phyloP scores from a whole-genome alignment of 441 rosid species.

The Hura crepitans region DNA sequence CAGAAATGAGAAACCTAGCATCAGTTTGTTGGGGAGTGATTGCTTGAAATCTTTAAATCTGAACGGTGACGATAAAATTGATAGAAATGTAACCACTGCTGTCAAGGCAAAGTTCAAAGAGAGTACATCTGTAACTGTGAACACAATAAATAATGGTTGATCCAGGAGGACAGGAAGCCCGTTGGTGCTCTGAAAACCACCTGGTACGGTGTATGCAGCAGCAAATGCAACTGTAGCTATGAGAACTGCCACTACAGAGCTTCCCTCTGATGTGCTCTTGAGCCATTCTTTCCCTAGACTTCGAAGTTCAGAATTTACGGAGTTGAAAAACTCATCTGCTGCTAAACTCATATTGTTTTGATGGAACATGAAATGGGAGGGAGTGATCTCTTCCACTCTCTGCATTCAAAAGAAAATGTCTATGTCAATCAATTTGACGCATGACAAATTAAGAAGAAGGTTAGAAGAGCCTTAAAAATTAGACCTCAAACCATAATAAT shows the following conservation, averaged over 20 bases:
- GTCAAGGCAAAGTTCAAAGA: conserved; percentile 19
- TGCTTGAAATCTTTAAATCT: conserved; percentile 20
- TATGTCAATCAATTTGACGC: too few species aligned
- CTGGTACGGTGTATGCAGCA: conserved; percentile 26
- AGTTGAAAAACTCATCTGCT: not conserved
- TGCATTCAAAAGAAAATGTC: conserved; percentile 1
- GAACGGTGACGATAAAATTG: conserved; percentile 19
- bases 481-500: conserved; percentile 17
- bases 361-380: not conserved
- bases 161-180: conserved; percentile 17
- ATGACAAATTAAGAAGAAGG: not conserved
- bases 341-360: conserved; percentile 3
- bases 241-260: conserved; percentile 21
- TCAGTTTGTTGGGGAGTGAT: conserved; percentile 16
- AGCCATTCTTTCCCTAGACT: conserved; percentile 15
- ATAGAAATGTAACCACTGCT: conserved; percentile 22
- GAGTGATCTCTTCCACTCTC: conserved; percentile 1
- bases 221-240: conserved; percentile 24
- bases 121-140: conserved; percentile 14
- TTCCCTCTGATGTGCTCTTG: conserved; percentile 20
- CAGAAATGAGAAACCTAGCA: conserved; percentile 16
- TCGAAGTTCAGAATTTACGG: not conserved
- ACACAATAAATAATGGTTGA: conserved; percentile 13
- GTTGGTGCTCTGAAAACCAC: conserved; percentile 9
- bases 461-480: not conserved